Conservation (phyloP, 225 moss, liverwort and hornwort species). For the Polytrichum formosum region DNA sequence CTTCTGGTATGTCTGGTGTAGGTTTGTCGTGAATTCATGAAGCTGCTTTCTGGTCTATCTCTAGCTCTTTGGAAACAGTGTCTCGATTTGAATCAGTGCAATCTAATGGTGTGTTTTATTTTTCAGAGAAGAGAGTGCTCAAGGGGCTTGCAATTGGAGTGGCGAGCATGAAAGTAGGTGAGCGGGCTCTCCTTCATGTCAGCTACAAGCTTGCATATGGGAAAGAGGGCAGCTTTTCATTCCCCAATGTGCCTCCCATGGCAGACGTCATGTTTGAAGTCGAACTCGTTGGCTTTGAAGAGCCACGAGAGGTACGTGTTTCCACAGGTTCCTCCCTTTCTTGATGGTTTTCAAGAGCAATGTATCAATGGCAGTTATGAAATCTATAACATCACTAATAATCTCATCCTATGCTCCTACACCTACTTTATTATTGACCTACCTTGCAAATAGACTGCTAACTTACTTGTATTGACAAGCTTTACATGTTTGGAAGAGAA, state of each 20-base stretch:
- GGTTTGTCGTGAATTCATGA: no score
- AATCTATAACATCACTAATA: no score
- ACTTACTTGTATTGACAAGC: no score
- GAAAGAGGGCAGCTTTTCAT: slow-evolving; percentile 93
- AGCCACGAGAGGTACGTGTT: slow-evolving; percentile 70
- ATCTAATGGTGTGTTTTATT: background rate
- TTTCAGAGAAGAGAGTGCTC: slow-evolving; percentile 71
- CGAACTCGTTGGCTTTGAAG: slow-evolving; percentile 86
- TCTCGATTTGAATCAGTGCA: no score
- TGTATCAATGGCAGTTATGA: no score
- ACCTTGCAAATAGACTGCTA: no score
- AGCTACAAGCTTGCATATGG: slow-evolving; percentile 81
- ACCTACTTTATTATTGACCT: no score
- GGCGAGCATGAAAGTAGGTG: slow-evolving; percentile 81
- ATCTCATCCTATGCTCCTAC: no score
- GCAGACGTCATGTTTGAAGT: slow-evolving; percentile 85
- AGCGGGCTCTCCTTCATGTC: slow-evolving; percentile 72
- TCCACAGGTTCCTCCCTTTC: background rate
- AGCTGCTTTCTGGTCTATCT: no score
- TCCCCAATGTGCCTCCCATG: slow-evolving; percentile 89
- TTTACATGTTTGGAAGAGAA: no score
- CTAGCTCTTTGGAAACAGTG: no score
- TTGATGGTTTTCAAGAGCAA: background rate
- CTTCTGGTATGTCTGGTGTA: no score
- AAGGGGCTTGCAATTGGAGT: slow-evolving; percentile 82